phyloP scores from a whole-genome alignment of 768 basidiomycete genomes.

The Pleurotus tuber-regium region DNA sequence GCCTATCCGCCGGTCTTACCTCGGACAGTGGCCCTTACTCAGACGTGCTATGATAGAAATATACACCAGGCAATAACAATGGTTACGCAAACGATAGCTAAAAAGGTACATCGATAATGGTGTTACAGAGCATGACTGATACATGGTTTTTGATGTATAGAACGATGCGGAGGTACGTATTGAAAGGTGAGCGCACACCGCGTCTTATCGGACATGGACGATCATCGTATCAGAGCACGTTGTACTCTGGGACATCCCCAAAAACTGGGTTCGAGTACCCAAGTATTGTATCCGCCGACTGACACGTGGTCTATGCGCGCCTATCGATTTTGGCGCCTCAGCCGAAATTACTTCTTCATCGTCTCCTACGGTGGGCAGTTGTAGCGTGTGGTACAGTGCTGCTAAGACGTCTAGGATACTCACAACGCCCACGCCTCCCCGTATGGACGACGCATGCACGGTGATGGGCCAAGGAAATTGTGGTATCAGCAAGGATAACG shows the following conservation, averaged over 20 bases:
- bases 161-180: too few relatives aligned
- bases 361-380: background rate
- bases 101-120: too few relatives aligned
- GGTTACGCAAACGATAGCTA: too few relatives aligned
- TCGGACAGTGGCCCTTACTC: too few relatives aligned
- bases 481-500: background rate
- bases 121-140: too few relatives aligned
- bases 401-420: background rate
- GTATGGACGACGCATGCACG: background rate
- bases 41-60: too few relatives aligned
- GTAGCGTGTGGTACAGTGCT: background rate
- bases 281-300: background rate
- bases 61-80: too few relatives aligned
- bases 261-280: background rate
- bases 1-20: too few relatives aligned
- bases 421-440: background rate
- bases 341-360: background rate
- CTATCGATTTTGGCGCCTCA: background rate
- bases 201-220: background rate
- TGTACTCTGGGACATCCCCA: background rate
- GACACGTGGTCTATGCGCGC: background rate
- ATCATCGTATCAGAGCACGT: background rate
- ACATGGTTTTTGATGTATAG: too few relatives aligned
- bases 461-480: conserved; percentile 2
- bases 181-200: too few relatives aligned